A percentile compares a stretch with the other conserved stretches of the same genome.
phyloP scores from a whole-genome alignment of 1,284 basidiomycete species.

The Somion occarium region DNA sequence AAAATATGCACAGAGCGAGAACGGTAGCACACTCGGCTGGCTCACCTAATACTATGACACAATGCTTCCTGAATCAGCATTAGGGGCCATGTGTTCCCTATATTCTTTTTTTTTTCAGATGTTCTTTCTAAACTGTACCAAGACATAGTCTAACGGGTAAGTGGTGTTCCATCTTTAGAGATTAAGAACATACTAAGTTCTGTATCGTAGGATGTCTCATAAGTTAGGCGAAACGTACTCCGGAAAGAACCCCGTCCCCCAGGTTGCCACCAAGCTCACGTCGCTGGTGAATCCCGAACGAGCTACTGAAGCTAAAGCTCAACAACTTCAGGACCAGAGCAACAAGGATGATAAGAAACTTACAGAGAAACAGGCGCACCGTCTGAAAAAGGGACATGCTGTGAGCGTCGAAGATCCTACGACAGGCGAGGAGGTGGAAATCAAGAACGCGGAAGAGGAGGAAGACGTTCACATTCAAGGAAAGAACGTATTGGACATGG shows the following conservation, averaged over 20 bases:
- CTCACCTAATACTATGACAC: no score
- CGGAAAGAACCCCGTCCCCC: constrained; percentile 29
- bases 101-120: no score
- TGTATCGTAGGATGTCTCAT: constrained; percentile 21
- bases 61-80: no score
- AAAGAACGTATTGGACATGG: constrained; percentile 26
- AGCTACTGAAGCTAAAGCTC: constrained; percentile 28
- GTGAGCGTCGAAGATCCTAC: constrained; percentile 27
- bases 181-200: neutral
- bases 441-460: constrained; percentile 27
- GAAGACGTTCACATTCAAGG: constrained; percentile 21
- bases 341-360: constrained; percentile 22
- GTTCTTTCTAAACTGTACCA: neutral
- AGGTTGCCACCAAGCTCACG: constrained; percentile 26
- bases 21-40: no score
- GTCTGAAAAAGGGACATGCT: constrained; percentile 24
- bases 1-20: no score
- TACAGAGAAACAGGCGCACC: constrained; percentile 23
- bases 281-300: constrained; percentile 26
- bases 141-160: neutral
- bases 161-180: neutral
- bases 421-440: constrained; percentile 29
- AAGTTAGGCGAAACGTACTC: constrained; percentile 28
- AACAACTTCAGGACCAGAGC: constrained; percentile 25
- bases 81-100: no score